Evolutionary conservation across 306 rosid genomes (phyloP).

Genomic region (Rubus parviflorus): DNA sequence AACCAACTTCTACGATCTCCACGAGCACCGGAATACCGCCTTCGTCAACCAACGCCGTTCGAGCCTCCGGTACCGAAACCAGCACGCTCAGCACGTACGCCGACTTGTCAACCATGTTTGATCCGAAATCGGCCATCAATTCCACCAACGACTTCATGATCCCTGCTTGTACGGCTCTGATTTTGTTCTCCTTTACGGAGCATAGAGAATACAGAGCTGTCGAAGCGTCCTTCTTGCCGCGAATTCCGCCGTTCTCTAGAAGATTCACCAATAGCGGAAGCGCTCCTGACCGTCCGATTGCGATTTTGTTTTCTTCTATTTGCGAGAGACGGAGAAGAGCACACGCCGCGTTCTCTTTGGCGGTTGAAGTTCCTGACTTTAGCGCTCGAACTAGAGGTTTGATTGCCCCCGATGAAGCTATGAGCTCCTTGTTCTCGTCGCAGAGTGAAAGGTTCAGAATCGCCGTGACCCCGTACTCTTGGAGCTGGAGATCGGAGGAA

Average conservation of each 20-base stretch:
- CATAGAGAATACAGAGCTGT: slow-evolving; percentile 87
- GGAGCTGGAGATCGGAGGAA: slow-evolving; percentile 73
- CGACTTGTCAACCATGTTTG: slow-evolving; percentile 93
- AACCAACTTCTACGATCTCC: slow-evolving; percentile 86
- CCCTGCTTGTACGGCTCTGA: slow-evolving; percentile 75
- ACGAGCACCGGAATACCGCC: slow-evolving; percentile 91
- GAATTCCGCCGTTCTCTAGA: slow-evolving; percentile 60
- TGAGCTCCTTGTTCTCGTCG: slow-evolving; percentile 84
- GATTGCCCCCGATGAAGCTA: slow-evolving; percentile 78
- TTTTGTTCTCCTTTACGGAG: slow-evolving; percentile 76
- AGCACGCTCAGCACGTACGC: slow-evolving; percentile 82
- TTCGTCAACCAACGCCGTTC: slow-evolving; percentile 75
- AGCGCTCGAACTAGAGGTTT: slow-evolving; percentile 74
- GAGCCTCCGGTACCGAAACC: slow-evolving; percentile 68
- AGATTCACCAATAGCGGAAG: slow-evolving; percentile 75
- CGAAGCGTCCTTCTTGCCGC: slow-evolving; percentile 94
- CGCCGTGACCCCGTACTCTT: slow-evolving; percentile 95
- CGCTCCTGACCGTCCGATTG: slow-evolving; percentile 89
- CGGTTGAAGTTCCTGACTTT: slow-evolving; percentile 58
- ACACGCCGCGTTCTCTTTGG: slow-evolving; percentile 94
- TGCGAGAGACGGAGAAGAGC: slow-evolving; percentile 84
- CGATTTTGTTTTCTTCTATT: slow-evolving; percentile 62
- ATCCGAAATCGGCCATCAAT: slow-evolving; percentile 83
- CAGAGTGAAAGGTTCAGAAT: slow-evolving; percentile 85
- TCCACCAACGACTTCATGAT: slow-evolving; percentile 87